A percentile compares a stretch with the other conserved stretches of the same genome.
Conservation (phyloP, 768 basidiomycete species). For the Antrodiella citrinella region DNA sequence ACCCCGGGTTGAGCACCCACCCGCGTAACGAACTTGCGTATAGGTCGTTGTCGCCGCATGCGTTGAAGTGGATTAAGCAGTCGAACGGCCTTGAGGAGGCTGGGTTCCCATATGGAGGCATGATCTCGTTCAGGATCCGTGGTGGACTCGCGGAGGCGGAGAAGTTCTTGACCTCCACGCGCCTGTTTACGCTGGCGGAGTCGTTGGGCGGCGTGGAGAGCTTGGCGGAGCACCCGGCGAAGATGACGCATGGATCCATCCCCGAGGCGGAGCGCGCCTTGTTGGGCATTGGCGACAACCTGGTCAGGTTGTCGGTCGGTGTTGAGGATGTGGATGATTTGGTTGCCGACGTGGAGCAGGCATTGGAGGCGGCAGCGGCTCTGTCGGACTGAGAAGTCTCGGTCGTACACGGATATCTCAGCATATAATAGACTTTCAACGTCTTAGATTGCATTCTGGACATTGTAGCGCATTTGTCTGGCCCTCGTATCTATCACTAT, state of each 20-base stretch:
- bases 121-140: slow-evolving; percentile 67
- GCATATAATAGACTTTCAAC: background rate
- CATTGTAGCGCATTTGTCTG: too few relatives aligned
- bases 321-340: slow-evolving; percentile 86
- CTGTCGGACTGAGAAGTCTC: too few relatives aligned
- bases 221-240: slow-evolving; percentile 76
- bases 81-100: slow-evolving; percentile 15
- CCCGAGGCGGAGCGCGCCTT: slow-evolving; percentile 55
- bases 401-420: background rate
- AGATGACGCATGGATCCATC: slow-evolving; percentile 84
- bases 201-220: slow-evolving; percentile 89
- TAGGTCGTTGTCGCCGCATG: slow-evolving; percentile 57
- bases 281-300: slow-evolving; percentile 70
- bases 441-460: background rate
- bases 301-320: slow-evolving; percentile 79
- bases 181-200: slow-evolving; percentile 80
- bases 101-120: slow-evolving; percentile 86
- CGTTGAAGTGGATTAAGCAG: slow-evolving; percentile 50
- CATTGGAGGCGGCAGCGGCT: slow-evolving; percentile 38
- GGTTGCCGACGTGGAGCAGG: slow-evolving; percentile 60
- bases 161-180: slow-evolving; percentile 54
- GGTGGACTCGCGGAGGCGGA: slow-evolving; percentile 49
- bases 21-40: slow-evolving; percentile 61
- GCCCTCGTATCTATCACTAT: too few relatives aligned
- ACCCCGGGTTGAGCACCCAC: slow-evolving; percentile 72